Evolutionary conservation across 495 filamentous ascomycete species (phyloP), one percentile per base, ranked within the genome.

Genomic region (Lasiosphaeria hispida): DNA sequence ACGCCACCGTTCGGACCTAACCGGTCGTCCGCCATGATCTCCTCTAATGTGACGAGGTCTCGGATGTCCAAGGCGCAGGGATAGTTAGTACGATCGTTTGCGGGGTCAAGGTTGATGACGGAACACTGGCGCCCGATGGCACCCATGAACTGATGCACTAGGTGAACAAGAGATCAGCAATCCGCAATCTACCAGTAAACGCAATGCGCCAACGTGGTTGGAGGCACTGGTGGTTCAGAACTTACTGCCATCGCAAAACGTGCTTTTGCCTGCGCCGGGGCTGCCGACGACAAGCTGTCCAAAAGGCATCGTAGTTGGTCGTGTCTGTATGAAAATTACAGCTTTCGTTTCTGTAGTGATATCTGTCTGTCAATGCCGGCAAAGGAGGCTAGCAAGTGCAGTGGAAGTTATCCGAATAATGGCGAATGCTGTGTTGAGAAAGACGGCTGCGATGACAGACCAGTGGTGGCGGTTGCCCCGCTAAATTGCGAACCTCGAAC

Each of bases 41-140:
- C 91, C 63, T 98, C 94, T 10, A 97, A 72, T 0, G 86, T 93
- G 33, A 98, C 85, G 0, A 98, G 79, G 48, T 89, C 81, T 48
- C 94, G 89, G 35, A 98, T 89, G 70, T 97, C 95, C 67, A 98
- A 81, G 49, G 92, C 92, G 73, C 87, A 91, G 4, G 86, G 84
- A 65, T 92, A 93, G 39, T 77, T 85, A 2, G 85, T 88, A 47
- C 80, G 78, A 67, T 98, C 94, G 78, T 98, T 98, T 44, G 94
- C 94, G 36, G 94, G 94, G 75, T 98, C 94, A 59, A 98, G 87
- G 73, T 98, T 98, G 55, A 96, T 89, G 40, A 96, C 83, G 10
- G 91, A 94, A 77, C 90, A 96, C 75, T 94, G 92, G 39, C 94
- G 87, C 40, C 90, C 90, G 67, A 98, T 96, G 48, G 94, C 92